phyloP scores from a whole-genome alignment of 2,329 filamentous ascomycete genomes.

The Ophiosphaerella narmari region DNA sequence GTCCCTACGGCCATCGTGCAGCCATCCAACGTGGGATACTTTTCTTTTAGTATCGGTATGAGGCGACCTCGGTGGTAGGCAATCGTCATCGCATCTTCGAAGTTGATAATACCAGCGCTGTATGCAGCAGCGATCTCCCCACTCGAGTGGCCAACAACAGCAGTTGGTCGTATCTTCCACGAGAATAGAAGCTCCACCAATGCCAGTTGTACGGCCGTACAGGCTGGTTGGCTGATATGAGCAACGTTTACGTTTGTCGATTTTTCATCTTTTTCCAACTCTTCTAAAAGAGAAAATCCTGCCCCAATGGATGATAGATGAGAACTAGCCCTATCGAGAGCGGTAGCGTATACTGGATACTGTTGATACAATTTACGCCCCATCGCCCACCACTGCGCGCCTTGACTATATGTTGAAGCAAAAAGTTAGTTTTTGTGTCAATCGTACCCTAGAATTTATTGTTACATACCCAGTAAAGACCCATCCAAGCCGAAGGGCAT shows the following conservation, averaged over 20 bases:
- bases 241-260: constrained; percentile 22
- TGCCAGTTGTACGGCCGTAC: constrained; percentile 37
- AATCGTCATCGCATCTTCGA: constrained; percentile 28
- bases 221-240: constrained; percentile 32
- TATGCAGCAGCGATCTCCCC: constrained; percentile 41
- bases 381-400: constrained; percentile 42
- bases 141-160: constrained; percentile 36
- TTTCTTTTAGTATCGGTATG: constrained; percentile 23
- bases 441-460: neutral
- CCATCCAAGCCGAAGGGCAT: constrained; percentile 22
- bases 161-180: constrained; percentile 27
- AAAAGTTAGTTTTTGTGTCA: neutral
- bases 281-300: constrained; percentile 17
- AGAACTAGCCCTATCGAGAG: constrained; percentile 3
- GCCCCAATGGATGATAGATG: constrained; percentile 4
- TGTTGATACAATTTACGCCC: constrained; percentile 24
- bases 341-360: constrained; percentile 12
- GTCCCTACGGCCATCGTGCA: constrained; percentile 31
- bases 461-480: constrained; percentile 33
- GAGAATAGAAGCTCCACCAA: constrained; percentile 29
- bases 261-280: constrained; percentile 25
- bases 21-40: constrained; percentile 18
- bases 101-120: constrained; percentile 24
- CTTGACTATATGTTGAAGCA: constrained; percentile 18
- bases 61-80: constrained; percentile 33